Percentiles rank a stretch among this genome's conserved stretches.
Conservation (phyloP, 202 grass and related monocot genomes). For the Musa balbisiana region DNA sequence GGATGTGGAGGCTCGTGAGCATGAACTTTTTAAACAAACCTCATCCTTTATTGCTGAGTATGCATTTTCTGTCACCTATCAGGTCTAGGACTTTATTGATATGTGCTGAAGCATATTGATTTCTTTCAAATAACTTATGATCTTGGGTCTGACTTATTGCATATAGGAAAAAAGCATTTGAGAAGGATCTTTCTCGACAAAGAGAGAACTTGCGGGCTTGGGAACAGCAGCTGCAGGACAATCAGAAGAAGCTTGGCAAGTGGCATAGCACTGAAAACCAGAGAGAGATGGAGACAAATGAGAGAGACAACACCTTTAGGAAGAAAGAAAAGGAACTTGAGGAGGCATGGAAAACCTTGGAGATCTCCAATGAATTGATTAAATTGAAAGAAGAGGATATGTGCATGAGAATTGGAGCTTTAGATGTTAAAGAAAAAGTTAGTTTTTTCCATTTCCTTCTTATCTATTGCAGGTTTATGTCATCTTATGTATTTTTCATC, state of each 20-base stretch:
- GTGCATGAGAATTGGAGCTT: constrained; percentile 40
- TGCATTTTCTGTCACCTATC: constrained; percentile 11
- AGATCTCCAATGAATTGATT: constrained; percentile 39
- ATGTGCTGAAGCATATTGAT: not conserved
- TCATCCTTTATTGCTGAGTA: constrained; percentile 76
- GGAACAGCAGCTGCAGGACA: constrained; percentile 79
- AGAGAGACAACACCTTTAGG: constrained; percentile 52
- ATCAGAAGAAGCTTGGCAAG: constrained; percentile 62
- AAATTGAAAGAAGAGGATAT: constrained; percentile 68
- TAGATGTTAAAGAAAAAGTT: constrained; percentile 58
- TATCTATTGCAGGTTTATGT: not conserved
- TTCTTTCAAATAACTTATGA: not conserved
- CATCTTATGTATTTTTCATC: constrained; percentile 8
- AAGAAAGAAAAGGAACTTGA: constrained; percentile 70
- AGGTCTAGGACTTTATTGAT: constrained; percentile 3
- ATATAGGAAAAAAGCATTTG: constrained; percentile 45
- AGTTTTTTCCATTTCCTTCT: constrained; percentile 9
- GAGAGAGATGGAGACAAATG: constrained; percentile 66
- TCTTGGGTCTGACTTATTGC: constrained; percentile 4
- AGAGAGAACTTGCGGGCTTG: constrained; percentile 53
- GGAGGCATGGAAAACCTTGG: constrained; percentile 45
- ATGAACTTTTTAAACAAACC: constrained; percentile 68
- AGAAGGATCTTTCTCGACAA: constrained; percentile 58
- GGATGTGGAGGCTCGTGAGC: constrained; percentile 62
- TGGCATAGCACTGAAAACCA: constrained; percentile 61